Evolutionary conservation across 331 rosid species (phyloP).

Genomic region (Phaseolus coccineus): DNA sequence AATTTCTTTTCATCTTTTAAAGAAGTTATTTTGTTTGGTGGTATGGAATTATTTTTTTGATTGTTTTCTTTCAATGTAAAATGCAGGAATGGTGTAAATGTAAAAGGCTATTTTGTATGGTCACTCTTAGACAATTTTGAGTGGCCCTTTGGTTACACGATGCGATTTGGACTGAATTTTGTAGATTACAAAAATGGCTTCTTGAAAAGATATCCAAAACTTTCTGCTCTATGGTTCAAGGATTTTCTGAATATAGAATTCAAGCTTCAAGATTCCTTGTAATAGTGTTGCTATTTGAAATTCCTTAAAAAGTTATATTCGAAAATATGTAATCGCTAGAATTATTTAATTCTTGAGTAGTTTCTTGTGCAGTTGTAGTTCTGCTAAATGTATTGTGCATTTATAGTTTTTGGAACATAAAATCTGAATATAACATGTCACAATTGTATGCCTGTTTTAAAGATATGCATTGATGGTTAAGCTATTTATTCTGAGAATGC

Average conservation of each 20-base stretch:
- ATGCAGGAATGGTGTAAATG: constrained; percentile 49
- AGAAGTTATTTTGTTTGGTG: neutral
- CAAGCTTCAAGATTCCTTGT: neutral
- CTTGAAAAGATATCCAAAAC: constrained; percentile 50
- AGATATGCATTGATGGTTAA: too few species aligned
- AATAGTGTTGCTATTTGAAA: neutral
- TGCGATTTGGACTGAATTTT: constrained; percentile 53
- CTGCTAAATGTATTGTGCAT: too few species aligned
- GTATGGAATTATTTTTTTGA: neutral
- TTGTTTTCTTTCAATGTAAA: neutral
- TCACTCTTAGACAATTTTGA: constrained; percentile 58
- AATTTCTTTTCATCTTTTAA: too few species aligned
- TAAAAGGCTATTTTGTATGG: constrained; percentile 59
- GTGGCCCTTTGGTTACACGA: constrained; percentile 43
- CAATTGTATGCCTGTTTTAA: too few species aligned
- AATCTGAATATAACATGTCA: too few species aligned
- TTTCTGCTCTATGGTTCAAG: constrained; percentile 56
- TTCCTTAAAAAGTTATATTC: constrained; percentile 7
- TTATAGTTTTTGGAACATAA: too few species aligned
- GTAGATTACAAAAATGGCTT: constrained; percentile 50
- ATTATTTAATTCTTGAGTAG: too few species aligned
- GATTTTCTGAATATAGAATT: constrained; percentile 19
- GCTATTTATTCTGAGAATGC: too few species aligned
- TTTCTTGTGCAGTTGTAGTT: too few species aligned
- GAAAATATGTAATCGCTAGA: neutral